Evolutionary conservation across 2,329 filamentous ascomycete species (phyloP), one percentile per base, ranked within the genome.

Genomic region (Penicillium paneum): DNA sequence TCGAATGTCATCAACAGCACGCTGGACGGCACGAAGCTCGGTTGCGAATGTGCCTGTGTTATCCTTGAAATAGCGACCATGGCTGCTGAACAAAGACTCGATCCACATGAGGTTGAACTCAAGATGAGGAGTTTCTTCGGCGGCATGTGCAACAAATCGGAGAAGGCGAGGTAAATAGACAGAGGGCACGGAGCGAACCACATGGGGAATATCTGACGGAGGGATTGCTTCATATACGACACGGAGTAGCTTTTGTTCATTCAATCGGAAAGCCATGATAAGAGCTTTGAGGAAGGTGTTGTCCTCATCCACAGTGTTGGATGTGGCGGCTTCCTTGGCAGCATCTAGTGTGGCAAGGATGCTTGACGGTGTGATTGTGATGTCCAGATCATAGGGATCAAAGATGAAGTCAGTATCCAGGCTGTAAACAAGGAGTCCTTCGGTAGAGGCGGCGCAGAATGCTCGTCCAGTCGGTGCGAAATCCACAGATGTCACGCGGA

Each of bases 91-190:
- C 10, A 86, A 62, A 1, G 90, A 85, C 72, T 94, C 90, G 67
- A 97, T 89, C 94, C 94, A 99, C 8, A 93, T 77, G 41, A 99
- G 78, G 66, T 94, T 96, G 74, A 97, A 95, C 75, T 99, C 94
- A 5, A 99, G 82, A 77, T 97, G 93, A 1, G 92, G 93, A 2
- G 88, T 92, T 68, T 93, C 86, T 65, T 97, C 93, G 1, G 90
- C 89, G 67, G 96, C 90, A 10, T 88, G 82, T 2, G 91, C 91
- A 7, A 97, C 88, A 62, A 96, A 96, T 42, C 91, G 88, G 46
- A 99, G 79, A 12, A 97, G 78, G 3, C 90, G 85, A 28, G 89
- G 84, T 6, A 99, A 85, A 72, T 99, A 99, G 28, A 97, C 89
- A 0, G 83, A 81, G 1, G 94, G 94, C 35, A 97, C 77, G 31